phyloP scores from a whole-genome alignment of 148 eudicot genomes.

The Rhododendron molle region DNA sequence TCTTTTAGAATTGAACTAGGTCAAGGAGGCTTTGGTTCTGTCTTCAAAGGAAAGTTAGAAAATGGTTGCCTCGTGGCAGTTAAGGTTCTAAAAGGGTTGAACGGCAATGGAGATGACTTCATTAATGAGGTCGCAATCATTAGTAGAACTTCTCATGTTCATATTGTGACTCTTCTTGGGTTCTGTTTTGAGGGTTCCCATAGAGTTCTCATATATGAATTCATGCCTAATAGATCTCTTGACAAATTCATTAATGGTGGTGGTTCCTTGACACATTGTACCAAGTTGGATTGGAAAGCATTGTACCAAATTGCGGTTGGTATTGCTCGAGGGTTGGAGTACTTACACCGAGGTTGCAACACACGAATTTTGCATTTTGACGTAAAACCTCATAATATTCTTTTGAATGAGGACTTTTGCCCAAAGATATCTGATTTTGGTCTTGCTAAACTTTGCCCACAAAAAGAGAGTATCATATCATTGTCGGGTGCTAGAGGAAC shows the following conservation, averaged over 20 bases:
- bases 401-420: not conserved
- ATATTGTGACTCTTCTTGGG: conserved; percentile 19
- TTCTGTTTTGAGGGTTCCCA: not conserved
- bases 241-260: conserved; percentile 13
- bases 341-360: conserved; percentile 4
- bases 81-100: not conserved
- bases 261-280: not conserved
- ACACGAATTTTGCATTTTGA: conserved; percentile 3
- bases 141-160: conserved; percentile 23
- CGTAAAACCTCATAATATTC: conserved; percentile 4
- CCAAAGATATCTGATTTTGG: conserved; percentile 9
- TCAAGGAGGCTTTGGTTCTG: conserved; percentile 5
- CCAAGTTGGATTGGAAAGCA: conserved; percentile 12
- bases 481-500: not conserved
- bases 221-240: conserved; percentile 24
- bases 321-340: conserved; percentile 7
- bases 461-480: not conserved
- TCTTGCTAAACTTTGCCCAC: not conserved
- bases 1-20: not conserved
- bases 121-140: conserved; percentile 26
- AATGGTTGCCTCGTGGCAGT: conserved; percentile 8
- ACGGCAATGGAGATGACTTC: conserved; percentile 20
- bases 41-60: conserved; percentile 10
- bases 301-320: not conserved
- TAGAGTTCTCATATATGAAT: not conserved